Base-by-base conservation (phyloP, 2,329 filamentous ascomycete species). In the Pseudocercospora fuligena region DNA sequence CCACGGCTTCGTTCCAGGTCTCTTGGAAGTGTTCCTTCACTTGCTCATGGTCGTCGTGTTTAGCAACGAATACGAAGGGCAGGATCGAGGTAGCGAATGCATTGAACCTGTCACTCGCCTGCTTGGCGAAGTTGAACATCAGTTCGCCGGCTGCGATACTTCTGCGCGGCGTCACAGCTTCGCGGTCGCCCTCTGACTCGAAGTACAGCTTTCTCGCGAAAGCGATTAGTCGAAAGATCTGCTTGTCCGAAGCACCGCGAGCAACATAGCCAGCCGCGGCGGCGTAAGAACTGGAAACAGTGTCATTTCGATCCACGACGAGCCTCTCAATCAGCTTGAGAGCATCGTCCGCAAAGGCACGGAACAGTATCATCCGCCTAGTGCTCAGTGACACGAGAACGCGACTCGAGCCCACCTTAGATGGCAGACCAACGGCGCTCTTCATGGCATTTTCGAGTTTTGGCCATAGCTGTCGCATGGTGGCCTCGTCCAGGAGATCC, bases 1-100 rank as follows among this genome's bases (percentile, higher is more conserved):
- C 94, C 0, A 96, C 94, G 74, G 97, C 94, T 72, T 97, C 92
- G 58, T 88, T 87, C 95, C 95, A 99, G 0, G 93, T 92, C 64
- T 93, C 91, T 43, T 88, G 84, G 75, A 96, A 97, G n/a, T 89
- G 87, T 70, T 92, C 90, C 64, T 87, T 86, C 3, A 94, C 92
- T 71, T 93, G 90, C 60, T 91, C 89, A 73, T 97, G 90, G 0
- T 87, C 88, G 75, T 99, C 95, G 74, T 97, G 91, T 74, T 93
- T 92, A 2, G 89, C 93, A 29, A 98, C 84, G 76, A 96, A 99
- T 1, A 94, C 87, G 73, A 98, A 94, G 0, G 95, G 95, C 2
- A 99, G 81, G 2, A 97, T 86, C 5, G 88, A 85, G 0, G 89
- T 84, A 63, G 94, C 90, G 33, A 97, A 85, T 0, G 89, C 85